These are phyloP conservation scores for Trichocomaceae sp. DNA, from an alignment of 2,329 filamentous ascomycete genomes.

Conservation along the genomic window DNA sequence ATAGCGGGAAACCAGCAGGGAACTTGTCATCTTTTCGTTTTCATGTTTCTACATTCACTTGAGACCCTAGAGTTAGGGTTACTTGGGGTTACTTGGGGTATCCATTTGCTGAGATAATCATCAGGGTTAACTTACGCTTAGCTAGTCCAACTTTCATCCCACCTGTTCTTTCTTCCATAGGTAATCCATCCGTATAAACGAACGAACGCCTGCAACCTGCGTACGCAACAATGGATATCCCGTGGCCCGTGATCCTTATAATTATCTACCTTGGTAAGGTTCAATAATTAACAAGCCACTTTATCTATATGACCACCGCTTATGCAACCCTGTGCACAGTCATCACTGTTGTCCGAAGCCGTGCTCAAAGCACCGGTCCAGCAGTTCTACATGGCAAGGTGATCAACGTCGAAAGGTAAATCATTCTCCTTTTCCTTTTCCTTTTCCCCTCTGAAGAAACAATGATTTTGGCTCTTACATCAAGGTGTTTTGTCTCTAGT, in stretches of 20 bases:
- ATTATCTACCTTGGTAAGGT: background rate
- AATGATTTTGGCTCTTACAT: slow-evolving; percentile 19
- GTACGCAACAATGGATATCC: background rate
- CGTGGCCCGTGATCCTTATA: background rate
- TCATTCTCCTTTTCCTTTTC: background rate
- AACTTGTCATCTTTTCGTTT: too few relatives aligned
- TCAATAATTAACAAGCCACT: background rate
- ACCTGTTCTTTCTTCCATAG: too few relatives aligned
- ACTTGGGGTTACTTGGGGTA: too few relatives aligned
- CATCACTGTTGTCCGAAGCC: background rate
- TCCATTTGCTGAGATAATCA: too few relatives aligned
- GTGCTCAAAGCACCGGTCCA: background rate
- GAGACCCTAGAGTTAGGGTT: too few relatives aligned
- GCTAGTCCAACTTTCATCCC: too few relatives aligned
- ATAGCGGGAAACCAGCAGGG: too few relatives aligned
- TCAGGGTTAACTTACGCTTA: too few relatives aligned
- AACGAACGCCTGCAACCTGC: background rate
- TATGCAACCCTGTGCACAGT: background rate
- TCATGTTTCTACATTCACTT: too few relatives aligned
- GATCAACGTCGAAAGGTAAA: slow-evolving; percentile 32
- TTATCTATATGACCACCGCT: background rate
- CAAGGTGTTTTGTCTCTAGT: background rate
- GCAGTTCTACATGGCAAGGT: slow-evolving; percentile 28
- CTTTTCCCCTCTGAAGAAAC: background rate
- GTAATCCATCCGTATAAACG: too few relatives aligned